A percentile compares a stretch with the other conserved stretches of the same genome.
phyloP scores from a whole-genome alignment of 1,284 basidiomycete species.

The Moesziomyces antarcticus region DNA sequence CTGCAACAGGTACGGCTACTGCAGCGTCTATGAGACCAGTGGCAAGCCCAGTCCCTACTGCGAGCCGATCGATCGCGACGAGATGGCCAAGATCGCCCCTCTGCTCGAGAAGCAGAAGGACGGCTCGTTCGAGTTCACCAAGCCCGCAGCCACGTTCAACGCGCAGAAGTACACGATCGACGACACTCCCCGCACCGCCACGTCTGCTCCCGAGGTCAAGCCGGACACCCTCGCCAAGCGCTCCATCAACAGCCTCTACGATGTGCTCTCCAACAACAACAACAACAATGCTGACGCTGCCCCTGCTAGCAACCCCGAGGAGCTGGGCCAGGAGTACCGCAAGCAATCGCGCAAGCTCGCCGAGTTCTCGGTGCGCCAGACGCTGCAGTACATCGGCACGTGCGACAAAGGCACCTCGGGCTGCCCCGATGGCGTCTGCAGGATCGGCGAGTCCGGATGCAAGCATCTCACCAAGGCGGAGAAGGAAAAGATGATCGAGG shows the following conservation, averaged over 20 bases:
- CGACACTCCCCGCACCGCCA: no score
- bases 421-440: not conserved
- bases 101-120: slow-evolving; percentile 1
- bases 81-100: not conserved
- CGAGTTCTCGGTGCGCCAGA: no score
- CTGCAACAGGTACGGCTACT: slow-evolving; percentile 14
- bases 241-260: not conserved
- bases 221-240: not conserved
- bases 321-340: no score
- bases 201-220: no score
- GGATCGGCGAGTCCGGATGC: slow-evolving; percentile 1
- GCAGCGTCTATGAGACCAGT: slow-evolving; percentile 10
- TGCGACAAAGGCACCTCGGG: no score
- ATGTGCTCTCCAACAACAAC: not conserved
- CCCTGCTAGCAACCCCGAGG: no score
- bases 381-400: no score
- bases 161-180: no score
- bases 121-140: slow-evolving; percentile 9
- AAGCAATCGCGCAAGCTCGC: no score
- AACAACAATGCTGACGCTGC: no score
- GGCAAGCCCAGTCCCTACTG: not conserved
- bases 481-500: not conserved
- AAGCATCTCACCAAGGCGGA: not conserved
- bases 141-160: not conserved
- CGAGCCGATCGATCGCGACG: not conserved